These are phyloP conservation scores for Acacia pycnantha DNA, from an alignment of 331 rosid genomes.

Conservation along the genomic window DNA sequence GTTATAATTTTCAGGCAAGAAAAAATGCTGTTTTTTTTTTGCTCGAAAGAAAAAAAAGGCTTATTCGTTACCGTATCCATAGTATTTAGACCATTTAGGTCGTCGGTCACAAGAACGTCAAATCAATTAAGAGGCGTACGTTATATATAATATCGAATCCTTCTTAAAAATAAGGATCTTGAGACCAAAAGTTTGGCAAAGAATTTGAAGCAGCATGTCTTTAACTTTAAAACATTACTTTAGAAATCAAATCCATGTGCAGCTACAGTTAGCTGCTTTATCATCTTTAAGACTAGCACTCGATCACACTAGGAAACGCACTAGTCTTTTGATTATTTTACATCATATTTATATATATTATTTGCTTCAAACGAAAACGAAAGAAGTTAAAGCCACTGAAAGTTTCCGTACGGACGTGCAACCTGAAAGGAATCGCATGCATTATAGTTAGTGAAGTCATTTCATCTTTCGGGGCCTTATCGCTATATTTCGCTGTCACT, in stretches of 20 bases:
- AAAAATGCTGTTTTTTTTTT: too few relatives aligned
- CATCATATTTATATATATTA: background rate
- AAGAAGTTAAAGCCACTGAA: background rate
- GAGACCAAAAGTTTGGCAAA: background rate
- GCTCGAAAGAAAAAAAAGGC: too few relatives aligned
- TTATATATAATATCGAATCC: background rate
- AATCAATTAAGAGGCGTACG: background rate
- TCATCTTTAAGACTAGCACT: constrained; percentile 16
- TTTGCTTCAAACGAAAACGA: background rate
- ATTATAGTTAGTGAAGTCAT: constrained; percentile 17
- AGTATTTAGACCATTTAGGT: background rate
- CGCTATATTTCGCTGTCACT: constrained; percentile 9
- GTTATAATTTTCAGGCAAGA: background rate
- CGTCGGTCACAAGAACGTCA: background rate
- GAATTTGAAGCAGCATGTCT: background rate
- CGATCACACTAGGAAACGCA: background rate
- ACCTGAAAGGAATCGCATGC: constrained; percentile 5
- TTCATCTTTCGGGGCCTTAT: constrained; percentile 9
- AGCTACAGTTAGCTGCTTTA: constrained; percentile 19
- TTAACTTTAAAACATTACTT: constrained; percentile 14
- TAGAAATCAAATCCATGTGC: constrained; percentile 38
- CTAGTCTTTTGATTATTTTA: background rate
- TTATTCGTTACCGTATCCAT: background rate
- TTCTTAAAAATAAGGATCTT: background rate
- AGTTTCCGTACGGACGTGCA: constrained; percentile 1